phyloP scores from a whole-genome alignment of 306 rosid species.

The Prunus mume region DNA sequence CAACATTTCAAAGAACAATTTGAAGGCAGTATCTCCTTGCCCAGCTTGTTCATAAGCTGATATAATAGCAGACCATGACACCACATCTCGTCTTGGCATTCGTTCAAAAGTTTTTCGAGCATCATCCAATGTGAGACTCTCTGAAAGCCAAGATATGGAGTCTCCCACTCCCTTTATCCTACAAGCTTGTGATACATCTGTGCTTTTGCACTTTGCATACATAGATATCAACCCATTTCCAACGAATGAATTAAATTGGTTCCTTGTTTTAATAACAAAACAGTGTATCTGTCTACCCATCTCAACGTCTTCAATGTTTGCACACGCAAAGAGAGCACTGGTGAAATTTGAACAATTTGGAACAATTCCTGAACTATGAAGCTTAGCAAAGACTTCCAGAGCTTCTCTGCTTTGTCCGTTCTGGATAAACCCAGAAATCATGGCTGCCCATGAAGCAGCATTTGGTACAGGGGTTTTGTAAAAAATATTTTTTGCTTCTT shows the following conservation, averaged over 20 bases:
- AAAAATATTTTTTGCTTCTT: slow-evolving; percentile 34
- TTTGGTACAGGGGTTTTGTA: slow-evolving; percentile 14
- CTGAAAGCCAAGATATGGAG: slow-evolving; percentile 28
- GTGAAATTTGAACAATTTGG: slow-evolving; percentile 33
- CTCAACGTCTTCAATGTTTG: slow-evolving; percentile 23
- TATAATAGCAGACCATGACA: slow-evolving; percentile 39
- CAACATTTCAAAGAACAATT: slow-evolving; percentile 31
- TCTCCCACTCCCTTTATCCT: slow-evolving; percentile 22
- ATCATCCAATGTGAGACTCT: slow-evolving; percentile 18
- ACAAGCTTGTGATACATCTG: slow-evolving; percentile 18
- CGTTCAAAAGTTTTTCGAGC: slow-evolving; percentile 30
- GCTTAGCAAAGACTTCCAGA: slow-evolving; percentile 29
- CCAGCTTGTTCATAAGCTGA: slow-evolving; percentile 34
- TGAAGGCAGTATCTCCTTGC: slow-evolving; percentile 23
- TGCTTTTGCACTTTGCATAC: slow-evolving; percentile 31
- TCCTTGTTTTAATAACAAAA: slow-evolving; percentile 32
- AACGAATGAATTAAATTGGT: slow-evolving; percentile 29
- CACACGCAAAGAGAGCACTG: slow-evolving; percentile 35
- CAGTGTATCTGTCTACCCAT: slow-evolving; percentile 31
- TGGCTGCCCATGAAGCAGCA: slow-evolving; percentile 36
- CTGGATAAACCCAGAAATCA: slow-evolving; percentile 34
- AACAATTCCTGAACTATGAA: slow-evolving; percentile 30
- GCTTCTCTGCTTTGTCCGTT: slow-evolving; percentile 34
- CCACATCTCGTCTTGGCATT: slow-evolving; percentile 33
- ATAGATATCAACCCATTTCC: slow-evolving; percentile 37